A percentile compares a stretch with the other conserved stretches of the same genome.
Evolutionary conservation across 2,329 filamentous ascomycete genomes (phyloP).

Genomic region (Monosporascus cannonballus): DNA sequence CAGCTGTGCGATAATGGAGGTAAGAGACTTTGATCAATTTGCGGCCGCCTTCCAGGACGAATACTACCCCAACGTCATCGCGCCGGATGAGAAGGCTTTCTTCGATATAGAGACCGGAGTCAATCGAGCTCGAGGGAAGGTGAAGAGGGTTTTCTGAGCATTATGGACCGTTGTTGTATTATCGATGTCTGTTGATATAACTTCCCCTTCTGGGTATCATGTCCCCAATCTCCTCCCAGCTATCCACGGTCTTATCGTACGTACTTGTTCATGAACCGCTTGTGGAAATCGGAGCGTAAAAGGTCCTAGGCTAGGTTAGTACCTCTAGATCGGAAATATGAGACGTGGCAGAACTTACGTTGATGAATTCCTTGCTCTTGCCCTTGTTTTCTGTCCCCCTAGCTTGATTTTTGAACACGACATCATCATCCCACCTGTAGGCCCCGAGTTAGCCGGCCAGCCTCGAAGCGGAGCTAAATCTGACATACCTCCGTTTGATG

Average conservation of each 20-base stretch:
- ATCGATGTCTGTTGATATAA: background rate
- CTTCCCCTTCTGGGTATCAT: background rate
- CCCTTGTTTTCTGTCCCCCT: conserved; percentile 88
- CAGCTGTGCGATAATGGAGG: conserved; percentile 25
- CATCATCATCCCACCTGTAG: conserved; percentile 90
- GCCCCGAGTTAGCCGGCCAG: conserved; percentile 1
- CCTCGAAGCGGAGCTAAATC: background rate
- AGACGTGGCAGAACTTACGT: conserved; percentile 51
- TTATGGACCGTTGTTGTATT: too few relatives aligned
- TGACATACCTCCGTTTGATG: conserved; percentile 61
- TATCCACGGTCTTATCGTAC: conserved; percentile 37
- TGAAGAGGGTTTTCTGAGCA: conserved; percentile 4
- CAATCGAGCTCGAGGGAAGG: conserved; percentile 13
- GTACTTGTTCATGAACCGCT: conserved; percentile 82
- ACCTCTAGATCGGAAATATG: conserved; percentile 1
- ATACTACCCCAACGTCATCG: conserved; percentile 23
- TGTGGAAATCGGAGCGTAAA: conserved; percentile 93
- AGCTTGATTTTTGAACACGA: conserved; percentile 98
- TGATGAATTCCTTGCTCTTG: conserved; percentile 91
- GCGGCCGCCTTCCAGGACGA: conserved; percentile 23
- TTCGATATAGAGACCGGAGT: conserved; percentile 23
- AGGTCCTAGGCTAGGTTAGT: conserved; percentile 55
- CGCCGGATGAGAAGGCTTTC: conserved; percentile 23
- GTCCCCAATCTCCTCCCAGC: background rate
- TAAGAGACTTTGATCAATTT: conserved; percentile 20